Conservation (phyloP, 768 basidiomycete species). For the Podaxis mareebaensis region DNA sequence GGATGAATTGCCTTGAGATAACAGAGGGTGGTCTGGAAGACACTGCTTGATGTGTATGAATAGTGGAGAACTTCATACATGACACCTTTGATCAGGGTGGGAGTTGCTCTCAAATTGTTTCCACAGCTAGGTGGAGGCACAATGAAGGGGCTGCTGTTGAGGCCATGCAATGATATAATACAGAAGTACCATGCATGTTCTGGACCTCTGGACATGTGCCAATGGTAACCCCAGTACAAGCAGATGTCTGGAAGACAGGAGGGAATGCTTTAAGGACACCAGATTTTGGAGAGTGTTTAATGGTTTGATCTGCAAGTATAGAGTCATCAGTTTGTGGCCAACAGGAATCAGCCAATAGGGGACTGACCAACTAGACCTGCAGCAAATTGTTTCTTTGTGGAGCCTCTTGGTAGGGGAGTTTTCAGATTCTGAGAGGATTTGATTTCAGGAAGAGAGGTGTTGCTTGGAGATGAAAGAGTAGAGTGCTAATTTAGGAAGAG, state of each 20-base stretch:
- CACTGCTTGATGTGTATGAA: slow-evolving; percentile 79
- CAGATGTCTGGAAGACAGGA: slow-evolving; percentile 35
- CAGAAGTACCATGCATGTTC: slow-evolving; percentile 40
- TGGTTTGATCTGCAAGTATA: slow-evolving; percentile 64
- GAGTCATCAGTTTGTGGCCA: slow-evolving; percentile 11
- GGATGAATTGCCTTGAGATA: slow-evolving; percentile 88
- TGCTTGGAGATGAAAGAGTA: slow-evolving; percentile 41
- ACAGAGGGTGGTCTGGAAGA: slow-evolving; percentile 85
- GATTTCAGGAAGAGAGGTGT: slow-evolving; percentile 32
- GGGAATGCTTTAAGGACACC: slow-evolving; percentile 80
- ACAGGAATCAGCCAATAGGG: neutral
- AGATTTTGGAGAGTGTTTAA: slow-evolving; percentile 76
- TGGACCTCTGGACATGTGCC: slow-evolving; percentile 8
- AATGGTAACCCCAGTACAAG: slow-evolving; percentile 13
- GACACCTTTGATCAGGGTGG: slow-evolving; percentile 70
- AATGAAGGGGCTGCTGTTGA: slow-evolving; percentile 13
- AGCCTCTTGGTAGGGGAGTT: slow-evolving; percentile 16
- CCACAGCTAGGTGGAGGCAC: slow-evolving; percentile 16
- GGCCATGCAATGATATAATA: slow-evolving; percentile 40
- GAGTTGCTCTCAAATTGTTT: slow-evolving; percentile 32
- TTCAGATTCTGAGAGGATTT: slow-evolving; percentile 25
- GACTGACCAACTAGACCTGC: slow-evolving; percentile 70
- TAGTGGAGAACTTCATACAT: slow-evolving; percentile 88
- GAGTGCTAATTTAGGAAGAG: too few species aligned
- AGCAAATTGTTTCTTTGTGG: slow-evolving; percentile 64